These are phyloP conservation scores for Daldinia concentrica DNA, from an alignment of 495 filamentous ascomycete genomes.

Conservation along the genomic window DNA sequence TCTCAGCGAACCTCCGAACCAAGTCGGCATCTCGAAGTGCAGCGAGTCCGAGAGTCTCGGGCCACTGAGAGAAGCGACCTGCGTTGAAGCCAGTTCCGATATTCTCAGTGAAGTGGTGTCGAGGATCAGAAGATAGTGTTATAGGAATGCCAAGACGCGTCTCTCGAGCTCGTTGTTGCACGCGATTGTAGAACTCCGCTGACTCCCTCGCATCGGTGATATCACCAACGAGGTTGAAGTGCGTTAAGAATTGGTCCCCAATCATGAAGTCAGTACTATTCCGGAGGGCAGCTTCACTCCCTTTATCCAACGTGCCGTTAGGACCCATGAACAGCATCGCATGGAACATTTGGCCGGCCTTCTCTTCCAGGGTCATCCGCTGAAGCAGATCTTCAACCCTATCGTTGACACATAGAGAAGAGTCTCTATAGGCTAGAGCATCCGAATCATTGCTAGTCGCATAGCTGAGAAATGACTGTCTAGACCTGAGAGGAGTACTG, in stretches of 20 bases:
- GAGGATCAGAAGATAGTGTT: conserved; percentile 39
- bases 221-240: conserved; percentile 38
- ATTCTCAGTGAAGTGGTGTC: conserved; percentile 39
- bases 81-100: conserved; percentile 37
- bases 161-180: conserved; percentile 35
- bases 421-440: conserved; percentile 16
- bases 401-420: conserved; percentile 55
- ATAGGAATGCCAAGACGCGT: conserved; percentile 42
- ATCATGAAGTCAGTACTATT: conserved; percentile 41
- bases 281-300: conserved; percentile 4
- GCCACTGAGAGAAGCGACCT: conserved; percentile 41
- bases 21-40: conserved; percentile 28
- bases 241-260: conserved; percentile 32
- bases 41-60: conserved; percentile 42
- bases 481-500: background rate
- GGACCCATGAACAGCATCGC: conserved; percentile 34
- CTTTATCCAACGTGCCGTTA: conserved; percentile 38
- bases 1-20: conserved; percentile 36
- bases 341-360: conserved; percentile 67
- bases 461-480: background rate
- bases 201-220: conserved; percentile 22
- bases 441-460: background rate
- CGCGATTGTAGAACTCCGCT: conserved; percentile 34
- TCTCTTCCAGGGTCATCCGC: conserved; percentile 70
- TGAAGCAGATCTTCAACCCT: conserved; percentile 66